phyloP scores from a whole-genome alignment of 1,284 basidiomycete genomes.

The Tilletia walkeri region DNA sequence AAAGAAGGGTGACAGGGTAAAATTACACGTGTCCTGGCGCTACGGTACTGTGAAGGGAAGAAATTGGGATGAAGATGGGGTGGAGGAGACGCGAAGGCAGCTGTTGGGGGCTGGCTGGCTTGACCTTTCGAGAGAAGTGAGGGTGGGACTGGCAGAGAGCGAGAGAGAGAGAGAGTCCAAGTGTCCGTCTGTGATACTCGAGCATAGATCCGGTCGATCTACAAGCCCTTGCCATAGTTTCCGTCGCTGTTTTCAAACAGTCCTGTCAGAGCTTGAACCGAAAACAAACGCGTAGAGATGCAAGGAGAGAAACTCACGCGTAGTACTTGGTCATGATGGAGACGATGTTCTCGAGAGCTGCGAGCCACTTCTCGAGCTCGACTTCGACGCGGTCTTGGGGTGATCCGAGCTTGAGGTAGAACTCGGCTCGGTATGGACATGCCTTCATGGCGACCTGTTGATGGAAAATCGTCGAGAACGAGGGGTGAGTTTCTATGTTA shows the following conservation, averaged over 20 bases:
- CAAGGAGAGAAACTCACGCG: slow-evolving; percentile 31
- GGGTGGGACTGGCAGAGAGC: too few relatives aligned
- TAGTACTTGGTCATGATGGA: slow-evolving; percentile 70
- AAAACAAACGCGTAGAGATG: background rate
- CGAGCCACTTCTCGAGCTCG: slow-evolving; percentile 76
- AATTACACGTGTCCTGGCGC: background rate
- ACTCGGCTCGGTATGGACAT: slow-evolving; percentile 84
- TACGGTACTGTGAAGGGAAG: slow-evolving; percentile 5
- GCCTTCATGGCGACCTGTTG: slow-evolving; percentile 88
- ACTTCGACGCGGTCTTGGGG: slow-evolving; percentile 69
- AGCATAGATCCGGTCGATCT: background rate
- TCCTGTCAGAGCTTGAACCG: too few relatives aligned
- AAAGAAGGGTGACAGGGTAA: background rate
- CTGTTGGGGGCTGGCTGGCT: background rate
- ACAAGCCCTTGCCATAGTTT: slow-evolving; percentile 47
- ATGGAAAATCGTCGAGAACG: background rate
- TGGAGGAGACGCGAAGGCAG: too few relatives aligned
- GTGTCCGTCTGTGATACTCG: background rate
- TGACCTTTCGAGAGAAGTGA: too few relatives aligned
- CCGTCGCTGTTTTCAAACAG: slow-evolving; percentile 30
- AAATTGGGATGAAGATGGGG: background rate
- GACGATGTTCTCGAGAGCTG: slow-evolving; percentile 71
- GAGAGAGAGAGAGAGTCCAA: too few relatives aligned
- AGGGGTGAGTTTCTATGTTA: too few relatives aligned
- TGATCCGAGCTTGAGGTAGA: slow-evolving; percentile 82